Conservation (phyloP, 345 rosid genomes). For the Citropsis articulata region DNA sequence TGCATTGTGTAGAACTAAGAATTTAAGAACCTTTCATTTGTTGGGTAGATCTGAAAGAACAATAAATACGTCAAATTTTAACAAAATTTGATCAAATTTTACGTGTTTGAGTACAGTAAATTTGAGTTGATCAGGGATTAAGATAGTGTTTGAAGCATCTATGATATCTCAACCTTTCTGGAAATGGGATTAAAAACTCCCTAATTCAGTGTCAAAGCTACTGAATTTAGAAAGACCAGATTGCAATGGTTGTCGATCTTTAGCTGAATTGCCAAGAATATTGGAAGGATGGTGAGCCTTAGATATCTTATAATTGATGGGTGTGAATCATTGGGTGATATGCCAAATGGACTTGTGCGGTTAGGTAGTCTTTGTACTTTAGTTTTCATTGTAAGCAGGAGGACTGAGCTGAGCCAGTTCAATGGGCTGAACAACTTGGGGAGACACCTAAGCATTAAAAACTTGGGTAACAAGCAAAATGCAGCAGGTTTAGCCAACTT, state of each 20-base stretch:
- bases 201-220: background rate
- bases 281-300: background rate
- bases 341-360: background rate
- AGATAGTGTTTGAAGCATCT: background rate
- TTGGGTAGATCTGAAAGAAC: too few relatives aligned
- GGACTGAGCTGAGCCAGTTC: background rate
- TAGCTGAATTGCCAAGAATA: background rate
- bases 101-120: background rate
- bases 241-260: background rate
- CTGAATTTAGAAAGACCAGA: background rate
- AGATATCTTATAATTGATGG: background rate
- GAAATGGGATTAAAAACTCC: background rate
- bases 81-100: background rate
- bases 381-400: constrained; percentile 1
- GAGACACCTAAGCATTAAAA: background rate
- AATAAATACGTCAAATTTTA: background rate
- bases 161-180: too few relatives aligned
- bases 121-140: background rate
- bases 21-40: too few relatives aligned
- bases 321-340: background rate
- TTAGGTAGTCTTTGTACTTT: constrained; percentile 2
- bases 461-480: background rate
- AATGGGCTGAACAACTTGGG: constrained; percentile 9
- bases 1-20: too few relatives aligned
- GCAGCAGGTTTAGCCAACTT: constrained; percentile 8